Evolutionary conservation across 805 yeast species (phyloP), one percentile per base, ranked within the genome.

Genomic region (Spathaspora sp.): DNA sequence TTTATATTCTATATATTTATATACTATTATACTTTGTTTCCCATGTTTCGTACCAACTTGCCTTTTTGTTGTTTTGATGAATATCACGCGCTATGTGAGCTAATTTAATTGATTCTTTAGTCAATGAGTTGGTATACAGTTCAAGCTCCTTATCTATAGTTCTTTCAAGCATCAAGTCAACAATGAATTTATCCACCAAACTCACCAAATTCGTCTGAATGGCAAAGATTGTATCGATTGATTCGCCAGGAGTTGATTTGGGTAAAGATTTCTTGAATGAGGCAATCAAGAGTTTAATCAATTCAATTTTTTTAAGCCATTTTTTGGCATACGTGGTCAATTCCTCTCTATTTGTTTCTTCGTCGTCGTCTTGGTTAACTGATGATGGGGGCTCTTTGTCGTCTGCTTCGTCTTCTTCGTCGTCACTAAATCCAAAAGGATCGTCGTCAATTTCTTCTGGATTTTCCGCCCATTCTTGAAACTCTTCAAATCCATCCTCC

Each of bases 401-500:
- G 2, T 64, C 67, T 0, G 61, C 67, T 2, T 64, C 26, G 26
- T 23, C 69, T 7, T 60, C 68, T 5, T 66, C 72, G 3, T 65
- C 70, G 32, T 66, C 77, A 52, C 65, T 60, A 31, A 75, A 58
- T 1, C 81, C 85, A 60, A 81, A 82, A 1, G 83, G 84, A 65
- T 81, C 83, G 9, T 75, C 79, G 42, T 63, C 58, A 38, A 69
- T 60, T 5, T 69, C 69, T 10, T 67, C 68, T 0, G 92, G 93
- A 55, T 84, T 76, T 51, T 81, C 80, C 2, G 84, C 59, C 89
- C 93, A 88, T 52, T 81, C 89, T 18, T 73, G 81, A 48, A 86
- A 76, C 59, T 89, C 96, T 9, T 76, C 79, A n/a, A 79, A 65
- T 0, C 85, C 86, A 66, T 87, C 93, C 11, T 55, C 57, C 14